A percentile compares a stretch with the other conserved stretches of the same genome.
These are phyloP conservation scores for Pinus taeda DNA, from an alignment of 75 land plant species.

Conservation along the genomic window DNA sequence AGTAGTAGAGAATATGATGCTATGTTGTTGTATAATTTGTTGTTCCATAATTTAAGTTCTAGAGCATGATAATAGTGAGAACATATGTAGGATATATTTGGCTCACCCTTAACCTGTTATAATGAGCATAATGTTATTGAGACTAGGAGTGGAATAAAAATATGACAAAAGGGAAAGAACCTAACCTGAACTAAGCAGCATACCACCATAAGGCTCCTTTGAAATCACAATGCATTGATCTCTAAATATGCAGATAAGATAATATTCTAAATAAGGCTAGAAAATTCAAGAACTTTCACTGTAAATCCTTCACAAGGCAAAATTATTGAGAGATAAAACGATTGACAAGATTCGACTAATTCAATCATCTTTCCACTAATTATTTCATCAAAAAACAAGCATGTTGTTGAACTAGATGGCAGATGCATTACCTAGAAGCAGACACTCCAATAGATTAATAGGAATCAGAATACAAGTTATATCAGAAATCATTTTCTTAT, in stretches of 20 bases:
- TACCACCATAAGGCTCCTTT: neutral
- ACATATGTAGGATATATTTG: conserved; percentile 78
- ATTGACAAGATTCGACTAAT: too few species aligned
- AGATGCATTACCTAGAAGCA: too few species aligned
- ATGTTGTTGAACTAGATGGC: too few species aligned
- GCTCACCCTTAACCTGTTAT: conserved; percentile 63
- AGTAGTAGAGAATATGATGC: too few species aligned
- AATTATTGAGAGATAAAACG: too few species aligned
- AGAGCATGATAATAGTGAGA: conserved; percentile 83
- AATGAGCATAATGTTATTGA: neutral
- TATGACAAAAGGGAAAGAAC: neutral
- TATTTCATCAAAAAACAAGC: too few species aligned
- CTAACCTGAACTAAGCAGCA: neutral
- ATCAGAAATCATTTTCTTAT: too few species aligned
- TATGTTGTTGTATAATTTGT: conserved; percentile 41
- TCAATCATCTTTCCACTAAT: too few species aligned
- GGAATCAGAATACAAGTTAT: too few species aligned
- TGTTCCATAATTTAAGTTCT: conserved; percentile 79
- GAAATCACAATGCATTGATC: neutral
- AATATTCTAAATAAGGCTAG: neutral
- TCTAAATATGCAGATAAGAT: too few species aligned
- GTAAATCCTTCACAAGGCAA: neutral
- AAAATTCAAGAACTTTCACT: neutral
- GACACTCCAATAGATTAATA: too few species aligned
- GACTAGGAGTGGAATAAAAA: neutral